Conservation (phyloP, 305 asterid genomes). For the Euphrasia arctica region DNA sequence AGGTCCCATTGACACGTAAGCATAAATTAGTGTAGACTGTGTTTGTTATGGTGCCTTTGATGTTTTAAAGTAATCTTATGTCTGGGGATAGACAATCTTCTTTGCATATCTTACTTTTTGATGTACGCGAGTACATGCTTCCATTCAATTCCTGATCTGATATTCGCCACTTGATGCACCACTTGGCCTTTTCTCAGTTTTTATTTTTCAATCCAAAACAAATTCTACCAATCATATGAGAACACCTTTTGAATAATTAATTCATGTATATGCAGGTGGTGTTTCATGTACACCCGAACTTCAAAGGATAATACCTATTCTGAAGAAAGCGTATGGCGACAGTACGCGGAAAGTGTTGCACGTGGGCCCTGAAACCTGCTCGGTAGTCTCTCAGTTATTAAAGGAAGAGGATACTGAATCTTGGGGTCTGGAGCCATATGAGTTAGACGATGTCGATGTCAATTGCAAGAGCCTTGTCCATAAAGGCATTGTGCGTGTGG, state of each 20-base stretch:
- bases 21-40: too few species aligned
- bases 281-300: constrained; percentile 59
- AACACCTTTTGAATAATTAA: constrained; percentile 17
- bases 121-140: too few species aligned
- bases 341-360: constrained; percentile 73
- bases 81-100: too few species aligned
- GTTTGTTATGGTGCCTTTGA: too few species aligned
- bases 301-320: constrained; percentile 53
- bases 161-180: constrained; percentile 5
- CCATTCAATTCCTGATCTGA: too few species aligned
- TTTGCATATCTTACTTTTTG: too few species aligned
- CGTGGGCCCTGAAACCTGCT: constrained; percentile 90
- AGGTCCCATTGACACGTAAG: too few species aligned
- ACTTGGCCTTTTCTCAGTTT: constrained; percentile 7
- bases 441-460: not conserved
- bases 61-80: too few species aligned
- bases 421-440: constrained; percentile 9
- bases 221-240: constrained; percentile 14
- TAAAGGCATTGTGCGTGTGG: constrained; percentile 39
- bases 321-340: constrained; percentile 77
- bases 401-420: constrained; percentile 85
- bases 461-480: not conserved
- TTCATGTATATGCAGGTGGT: constrained; percentile 51
- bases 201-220: constrained; percentile 3
- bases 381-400: constrained; percentile 54